Evolutionary conservation across 2,329 filamentous ascomycete species (phyloP), one percentile per base, ranked within the genome.

Genomic region (Dothiorella sarmentorum): DNA sequence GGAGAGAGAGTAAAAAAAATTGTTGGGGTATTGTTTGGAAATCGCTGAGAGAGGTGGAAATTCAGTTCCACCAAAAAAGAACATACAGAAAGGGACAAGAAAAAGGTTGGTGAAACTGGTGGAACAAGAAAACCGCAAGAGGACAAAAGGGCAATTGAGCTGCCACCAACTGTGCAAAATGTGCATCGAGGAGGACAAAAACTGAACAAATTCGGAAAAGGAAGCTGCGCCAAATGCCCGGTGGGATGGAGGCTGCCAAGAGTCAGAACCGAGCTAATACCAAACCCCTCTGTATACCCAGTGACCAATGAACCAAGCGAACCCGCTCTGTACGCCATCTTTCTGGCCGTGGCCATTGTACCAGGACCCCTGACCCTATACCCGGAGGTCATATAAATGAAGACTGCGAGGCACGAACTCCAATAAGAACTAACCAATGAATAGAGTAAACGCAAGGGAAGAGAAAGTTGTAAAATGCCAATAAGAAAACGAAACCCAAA

Each of bases 1-100:
- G 22, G 49, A 53, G 49, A 40, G 49, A n/a, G n/a, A n/a, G n/a
- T n/a, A n/a, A n/a, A n/a, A 31, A 49, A 52, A 52, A n/a, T 35
- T 26, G 49, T 42, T 26, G 49, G 49, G 49, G 49, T 53, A 53
- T 53, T 53, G 49, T 53, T 40, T 27, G 49, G 20, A 37, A 53
- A 27, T 27, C 24, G 35, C 33, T n/a, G 15, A 24, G 15, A 37
- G 29, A 11, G 9, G n/a, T n/a, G 10, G 15, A 27, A 20, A 5
- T 27, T 13, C n/a, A n/a, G 29, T 17, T 13, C 4, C 35, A n/a
- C 49, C 22, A 40, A 37, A 27, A 13, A 20, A 22, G 33, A 38
- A 40, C 11, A 56, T n/a, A n/a, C n/a, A n/a, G n/a, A 31, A 35
- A 35, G 35, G 26, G 24, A 44, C 15, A 20, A 29, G 15, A 13